Evolutionary conservation across 768 basidiomycete genomes (phyloP).

Genomic region (Lepiota venenata): DNA sequence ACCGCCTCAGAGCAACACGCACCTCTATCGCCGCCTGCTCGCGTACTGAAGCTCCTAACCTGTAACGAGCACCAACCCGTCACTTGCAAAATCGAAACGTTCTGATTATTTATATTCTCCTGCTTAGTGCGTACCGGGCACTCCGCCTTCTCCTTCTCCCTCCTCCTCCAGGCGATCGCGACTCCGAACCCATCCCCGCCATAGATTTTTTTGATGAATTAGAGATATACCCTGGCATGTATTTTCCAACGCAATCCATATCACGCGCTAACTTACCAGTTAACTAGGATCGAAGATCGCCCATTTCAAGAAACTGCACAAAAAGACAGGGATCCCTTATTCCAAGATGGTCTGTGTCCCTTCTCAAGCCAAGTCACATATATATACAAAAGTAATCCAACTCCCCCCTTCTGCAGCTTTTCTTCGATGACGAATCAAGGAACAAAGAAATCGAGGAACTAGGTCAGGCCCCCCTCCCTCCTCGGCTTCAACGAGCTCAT

Average conservation of each 20-base stretch:
- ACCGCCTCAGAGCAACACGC: conserved; percentile 42
- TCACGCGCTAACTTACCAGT: neutral
- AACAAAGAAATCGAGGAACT: conserved; percentile 62
- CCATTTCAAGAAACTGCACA: conserved; percentile 75
- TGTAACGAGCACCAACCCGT: conserved; percentile 58
- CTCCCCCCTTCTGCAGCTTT: conserved; percentile 35
- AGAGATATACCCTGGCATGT: conserved; percentile 70
- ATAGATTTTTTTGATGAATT: conserved; percentile 63
- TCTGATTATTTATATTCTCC: too few species aligned
- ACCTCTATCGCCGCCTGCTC: conserved; percentile 67
- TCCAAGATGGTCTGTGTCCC: conserved; percentile 62
- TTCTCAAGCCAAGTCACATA: neutral
- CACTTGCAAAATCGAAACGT: too few species aligned
- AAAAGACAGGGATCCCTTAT: conserved; percentile 73
- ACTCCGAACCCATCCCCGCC: conserved; percentile 37
- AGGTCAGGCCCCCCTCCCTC: conserved; percentile 33
- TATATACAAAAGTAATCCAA: neutral
- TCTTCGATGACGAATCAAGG: conserved; percentile 70
- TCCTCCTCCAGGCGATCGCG: conserved; percentile 16
- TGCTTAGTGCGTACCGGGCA: conserved; percentile 67
- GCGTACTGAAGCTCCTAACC: conserved; percentile 59
- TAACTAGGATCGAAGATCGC: conserved; percentile 78
- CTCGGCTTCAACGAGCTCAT: neutral
- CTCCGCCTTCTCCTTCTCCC: conserved; percentile 62
- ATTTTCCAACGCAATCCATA: neutral